These are phyloP conservation scores for Epicoccum sorghinum DNA, from an alignment of 2,329 filamentous ascomycete genomes.

Conservation along the genomic window DNA sequence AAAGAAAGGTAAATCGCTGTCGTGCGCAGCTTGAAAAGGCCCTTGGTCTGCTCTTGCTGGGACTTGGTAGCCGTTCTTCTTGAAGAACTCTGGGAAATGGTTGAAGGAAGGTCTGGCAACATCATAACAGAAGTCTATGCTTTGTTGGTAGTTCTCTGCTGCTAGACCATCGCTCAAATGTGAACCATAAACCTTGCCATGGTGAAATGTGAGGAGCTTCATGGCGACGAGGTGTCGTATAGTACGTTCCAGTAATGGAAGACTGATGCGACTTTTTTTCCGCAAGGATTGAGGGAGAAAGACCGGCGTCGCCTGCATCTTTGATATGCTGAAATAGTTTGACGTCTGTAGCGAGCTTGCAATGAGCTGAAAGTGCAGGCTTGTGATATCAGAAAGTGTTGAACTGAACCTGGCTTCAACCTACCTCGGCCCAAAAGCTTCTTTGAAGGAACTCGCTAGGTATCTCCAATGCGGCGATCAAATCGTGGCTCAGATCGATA, in stretches of 20 bases:
- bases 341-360: constrained; percentile 46
- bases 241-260: constrained; percentile 37
- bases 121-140: constrained; percentile 49
- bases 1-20: constrained; percentile 46
- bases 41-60: not conserved
- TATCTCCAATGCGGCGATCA: constrained; percentile 46
- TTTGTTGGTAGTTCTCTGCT: constrained; percentile 45
- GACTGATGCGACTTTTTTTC: constrained; percentile 25
- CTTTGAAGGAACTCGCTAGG: constrained; percentile 48
- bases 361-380: constrained; percentile 47
- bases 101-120: constrained; percentile 32
- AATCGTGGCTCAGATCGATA: constrained; percentile 44
- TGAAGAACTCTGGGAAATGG: constrained; percentile 20
- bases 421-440: constrained; percentile 51
- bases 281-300: too few species aligned
- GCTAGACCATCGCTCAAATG: constrained; percentile 43
- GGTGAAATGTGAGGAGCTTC: constrained; percentile 40
- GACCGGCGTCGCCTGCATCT: too few species aligned
- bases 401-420: not conserved
- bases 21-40: constrained; percentile 31
- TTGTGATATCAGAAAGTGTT: constrained; percentile 5
- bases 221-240: constrained; percentile 50
- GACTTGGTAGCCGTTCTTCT: constrained; percentile 9
- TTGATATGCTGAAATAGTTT: too few species aligned
- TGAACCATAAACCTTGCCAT: constrained; percentile 26